Evolutionary conservation across 2,329 filamentous ascomycete species (phyloP).

Genomic region (Talaromyces atroroseus): DNA sequence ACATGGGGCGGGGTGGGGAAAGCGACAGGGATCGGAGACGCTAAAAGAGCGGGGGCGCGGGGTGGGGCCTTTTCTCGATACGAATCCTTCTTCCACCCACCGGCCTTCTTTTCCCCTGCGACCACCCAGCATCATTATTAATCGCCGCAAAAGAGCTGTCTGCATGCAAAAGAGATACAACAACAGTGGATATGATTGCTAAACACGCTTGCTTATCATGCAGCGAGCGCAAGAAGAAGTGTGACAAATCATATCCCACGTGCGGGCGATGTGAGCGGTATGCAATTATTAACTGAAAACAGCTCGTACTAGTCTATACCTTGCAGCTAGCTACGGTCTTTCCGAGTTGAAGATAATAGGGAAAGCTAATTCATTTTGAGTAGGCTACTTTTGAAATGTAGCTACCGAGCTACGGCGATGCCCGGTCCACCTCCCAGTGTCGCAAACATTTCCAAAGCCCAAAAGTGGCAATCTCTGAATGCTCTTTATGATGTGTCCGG

Average conservation of each 20-base stretch:
- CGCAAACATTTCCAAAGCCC: not conserved
- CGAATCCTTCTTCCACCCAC: no score
- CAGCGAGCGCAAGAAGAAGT: constrained; percentile 10
- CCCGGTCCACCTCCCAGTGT: not conserved
- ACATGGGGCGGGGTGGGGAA: not conserved
- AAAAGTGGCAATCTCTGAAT: not conserved
- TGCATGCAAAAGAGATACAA: no score
- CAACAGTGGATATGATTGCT: not conserved
- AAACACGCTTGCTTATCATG: constrained; percentile 4
- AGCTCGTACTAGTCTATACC: no score
- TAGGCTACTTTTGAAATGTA: constrained; percentile 9
- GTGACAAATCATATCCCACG: constrained; percentile 4
- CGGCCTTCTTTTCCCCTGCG: no score
- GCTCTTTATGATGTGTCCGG: no score
- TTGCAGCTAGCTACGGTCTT: no score
- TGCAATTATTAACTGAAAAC: not conserved
- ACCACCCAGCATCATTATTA: no score
- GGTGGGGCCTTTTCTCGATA: not conserved
- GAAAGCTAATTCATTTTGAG: not conserved
- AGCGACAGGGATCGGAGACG: constrained; percentile 1
- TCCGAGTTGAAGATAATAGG: no score
- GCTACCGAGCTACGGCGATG: not conserved
- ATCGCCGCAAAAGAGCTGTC: no score
- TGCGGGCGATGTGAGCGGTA: constrained; percentile 11
- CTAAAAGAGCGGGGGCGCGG: not conserved